Evolutionary conservation across 768 basidiomycete species (phyloP), one percentile per base, ranked within the genome.

Genomic region (Amanita muscaria): DNA sequence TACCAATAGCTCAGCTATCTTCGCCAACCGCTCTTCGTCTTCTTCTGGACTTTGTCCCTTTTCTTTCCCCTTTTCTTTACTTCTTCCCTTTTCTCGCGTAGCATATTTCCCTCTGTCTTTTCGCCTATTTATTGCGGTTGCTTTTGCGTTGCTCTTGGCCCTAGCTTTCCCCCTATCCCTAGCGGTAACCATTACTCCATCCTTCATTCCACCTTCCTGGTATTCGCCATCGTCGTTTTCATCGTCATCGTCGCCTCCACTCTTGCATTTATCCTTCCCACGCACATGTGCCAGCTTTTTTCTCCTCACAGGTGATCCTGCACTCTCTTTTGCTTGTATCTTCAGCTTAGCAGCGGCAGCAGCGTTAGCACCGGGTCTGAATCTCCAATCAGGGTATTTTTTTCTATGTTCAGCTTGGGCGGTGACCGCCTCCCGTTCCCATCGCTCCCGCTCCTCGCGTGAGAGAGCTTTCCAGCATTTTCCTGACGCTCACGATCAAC

Each of bases 381-480:
- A 89, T 40, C 87, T 69, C 85, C 87, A 89, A 60, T 87, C 82
- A 1, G 86, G 86, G 57, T 88, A 88, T 46, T 75, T 69, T 39
- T 69, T 68, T 42, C 84, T 72, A 58, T 88, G 86, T 57, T 86
- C 85, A 0, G 74, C 78, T 55, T 81, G 80, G 0, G 86, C 86
- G 4, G 73, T 65, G 32, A 74, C 66, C 4, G 81, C 87, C 61
- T 80, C 82, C 25, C 70, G 80, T 57, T 88, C 87, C 86, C 86
- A 89, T 39, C 75, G 67, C 49, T 80, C 75, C 45, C 80, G 73
- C 56, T 89, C 82, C 46, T 75, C 69, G 12, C 69, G 70, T 7
- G 83, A 65, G 14, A 89, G 76, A 0, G 76, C 72, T 57, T 79
- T 81, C 86, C 86, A 89, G 56, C 72, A 79, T 60, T 76, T 76